Evolutionary conservation across 2,329 filamentous ascomycete genomes (phyloP), one percentile per base, ranked within the genome.

Genomic region (Hymenoscyphus repandus): DNA sequence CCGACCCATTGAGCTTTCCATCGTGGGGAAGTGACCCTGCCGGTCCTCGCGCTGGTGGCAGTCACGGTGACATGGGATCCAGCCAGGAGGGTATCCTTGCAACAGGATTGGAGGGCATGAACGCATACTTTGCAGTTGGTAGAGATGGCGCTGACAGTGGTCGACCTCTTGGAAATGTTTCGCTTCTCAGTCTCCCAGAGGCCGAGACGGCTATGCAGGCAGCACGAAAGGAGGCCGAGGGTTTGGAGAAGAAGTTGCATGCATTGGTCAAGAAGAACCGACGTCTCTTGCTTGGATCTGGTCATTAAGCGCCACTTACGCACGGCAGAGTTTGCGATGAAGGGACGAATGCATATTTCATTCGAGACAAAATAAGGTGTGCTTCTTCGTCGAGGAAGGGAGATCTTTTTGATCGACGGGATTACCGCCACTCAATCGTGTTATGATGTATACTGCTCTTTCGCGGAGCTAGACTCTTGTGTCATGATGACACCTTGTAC

Each of bases 131-230:
- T 41, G 57, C 63, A 1, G 56, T 64, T 20, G 58, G 58, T 2
- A 54, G 59, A 18, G 61, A 66, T 37, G 58, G 57, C n/a, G n/a
- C n/a, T 31, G 58, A 59, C 44, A 56, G 62, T n/a, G 57, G 58
- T n/a, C 58, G 61, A 47, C 58, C 60, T 15, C 45, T 61, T 4
- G 57, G 60, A 13, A 64, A 62, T 47, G 61, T 66, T n/a, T 58
- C 76, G 5, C 68, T 82, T 6, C 78, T 86, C 73, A 80, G 72
- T 43, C 73, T 85, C 2, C 77, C 83, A 55, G 84, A 86, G 52
- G 77, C 82, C 1, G 83, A 87, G 68, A 70, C 69, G 50, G 77
- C 77, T 41, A 61, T 73, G 18, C 65, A 74, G 34, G 54, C 58
- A 22, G 75, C 78, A 27, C 72, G 75, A 45, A 80, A 77, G 63